Conservation (phyloP, 148 eudicot species). For the Amaranthus cruentus region DNA sequence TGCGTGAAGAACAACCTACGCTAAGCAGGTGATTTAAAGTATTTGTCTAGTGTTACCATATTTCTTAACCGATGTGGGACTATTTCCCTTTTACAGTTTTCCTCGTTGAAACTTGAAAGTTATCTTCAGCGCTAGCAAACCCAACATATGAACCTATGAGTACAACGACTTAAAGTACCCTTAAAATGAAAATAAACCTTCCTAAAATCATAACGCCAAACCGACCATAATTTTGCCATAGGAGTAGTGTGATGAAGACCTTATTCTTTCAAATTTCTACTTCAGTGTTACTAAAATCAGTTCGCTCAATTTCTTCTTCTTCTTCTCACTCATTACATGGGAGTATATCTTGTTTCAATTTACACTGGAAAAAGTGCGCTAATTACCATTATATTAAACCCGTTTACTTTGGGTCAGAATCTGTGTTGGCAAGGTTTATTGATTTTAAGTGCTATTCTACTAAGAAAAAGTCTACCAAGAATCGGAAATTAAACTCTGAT, state of each 20-base stretch:
- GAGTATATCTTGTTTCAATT: slow-evolving; percentile 11
- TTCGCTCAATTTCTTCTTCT: slow-evolving; percentile 12
- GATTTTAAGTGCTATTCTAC: slow-evolving; percentile 12
- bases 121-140: too few relatives aligned
- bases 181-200: too few relatives aligned
- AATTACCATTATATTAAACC: slow-evolving; percentile 13
- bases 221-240: too few relatives aligned
- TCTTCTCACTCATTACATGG: slow-evolving; percentile 15
- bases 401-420: slow-evolving; percentile 5
- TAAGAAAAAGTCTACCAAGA: slow-evolving; percentile 16
- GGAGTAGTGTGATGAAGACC: slow-evolving; percentile 21
- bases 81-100: too few relatives aligned
- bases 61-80: too few relatives aligned
- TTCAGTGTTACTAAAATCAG: slow-evolving; percentile 16
- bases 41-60: too few relatives aligned
- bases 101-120: too few relatives aligned
- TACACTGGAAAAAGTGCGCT: slow-evolving; percentile 13
- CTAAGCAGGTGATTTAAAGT: too few relatives aligned
- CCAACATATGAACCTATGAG: too few relatives aligned
- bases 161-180: too few relatives aligned
- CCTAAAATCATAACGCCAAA: too few relatives aligned
- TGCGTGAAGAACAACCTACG: slow-evolving; percentile 10
- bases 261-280: slow-evolving; percentile 17
- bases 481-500: slow-evolving; percentile 17
- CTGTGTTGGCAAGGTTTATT: slow-evolving; percentile 13